Conservation (phyloP, 192 early-diverging fungal genomes). For the Coemansia sp. region DNA sequence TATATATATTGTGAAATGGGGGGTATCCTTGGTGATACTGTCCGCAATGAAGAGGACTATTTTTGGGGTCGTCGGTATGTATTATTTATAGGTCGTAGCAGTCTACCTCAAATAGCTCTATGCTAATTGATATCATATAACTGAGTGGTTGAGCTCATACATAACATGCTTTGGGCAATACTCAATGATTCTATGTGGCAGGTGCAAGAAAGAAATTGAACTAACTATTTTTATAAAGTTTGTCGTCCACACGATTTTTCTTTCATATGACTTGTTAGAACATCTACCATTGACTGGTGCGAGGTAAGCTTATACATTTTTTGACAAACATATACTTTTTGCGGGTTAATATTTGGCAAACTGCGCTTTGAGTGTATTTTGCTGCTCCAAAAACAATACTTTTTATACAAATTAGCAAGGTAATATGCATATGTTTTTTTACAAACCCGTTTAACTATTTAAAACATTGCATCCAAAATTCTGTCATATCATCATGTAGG, state of each 20-base stretch:
- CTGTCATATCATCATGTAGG: constrained; percentile 26
- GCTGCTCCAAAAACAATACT: too few relatives aligned
- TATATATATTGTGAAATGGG: neutral
- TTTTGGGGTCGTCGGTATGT: neutral
- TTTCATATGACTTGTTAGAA: constrained; percentile 26
- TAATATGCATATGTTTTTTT: neutral
- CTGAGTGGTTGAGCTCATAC: neutral
- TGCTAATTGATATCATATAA: neutral
- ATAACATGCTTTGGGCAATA: neutral
- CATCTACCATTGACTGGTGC: constrained; percentile 73
- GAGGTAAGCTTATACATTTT: constrained; percentile 54
- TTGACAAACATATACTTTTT: too few relatives aligned
- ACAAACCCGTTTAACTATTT: neutral
- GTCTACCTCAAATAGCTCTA: neutral
- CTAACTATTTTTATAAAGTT: neutral
- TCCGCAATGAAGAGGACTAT: neutral
- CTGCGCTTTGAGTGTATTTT: too few relatives aligned
- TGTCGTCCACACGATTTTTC: neutral
- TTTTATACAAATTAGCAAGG: too few relatives aligned
- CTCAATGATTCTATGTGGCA: neutral
- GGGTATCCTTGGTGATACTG: neutral
- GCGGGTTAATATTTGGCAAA: too few relatives aligned
- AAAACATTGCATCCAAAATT: neutral
- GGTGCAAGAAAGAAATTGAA: neutral
- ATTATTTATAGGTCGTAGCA: neutral